Base-by-base conservation (phyloP, 2,329 filamentous ascomycete species). In the Botrytis medusae region DNA sequence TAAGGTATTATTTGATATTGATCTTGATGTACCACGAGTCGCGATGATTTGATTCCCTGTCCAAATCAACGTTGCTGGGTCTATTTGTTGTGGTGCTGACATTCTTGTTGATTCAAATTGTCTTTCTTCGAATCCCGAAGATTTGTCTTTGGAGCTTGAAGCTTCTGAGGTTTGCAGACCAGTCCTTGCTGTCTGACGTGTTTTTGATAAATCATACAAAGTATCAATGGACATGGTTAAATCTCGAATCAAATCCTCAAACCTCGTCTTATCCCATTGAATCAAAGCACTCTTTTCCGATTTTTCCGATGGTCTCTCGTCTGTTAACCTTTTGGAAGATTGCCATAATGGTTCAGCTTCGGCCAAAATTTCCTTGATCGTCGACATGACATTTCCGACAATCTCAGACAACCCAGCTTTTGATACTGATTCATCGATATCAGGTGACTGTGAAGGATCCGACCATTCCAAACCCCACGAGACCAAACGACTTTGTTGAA, bases 401-500 rank as follows among this genome's bases (percentile, higher is more conserved):
- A 93, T 88, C 80, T 94, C 92, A 74, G 91, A 92, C 72, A 95
- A 83, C 34, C 92, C 93, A 70, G 91, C 91, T 80, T 92, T 90
- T 78, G 92, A 92, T 14, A 91, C 84, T 22, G 88, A 89, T 79
- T 90, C 89, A 78, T 91, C 89, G 75, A 95, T 94, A 81, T 93
- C 89, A 78, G 89, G 88, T 74, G 90, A 86, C 79, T 91, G 87
- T 25, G 84, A 83, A 61, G 91, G 89, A 80, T 94, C 92, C 72
- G 90, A 92, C 93, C 93, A 95, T 81, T 94, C 91, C 70, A 94
- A 84, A 0, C 92, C 93, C 93, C 93, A 95, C 74, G 90, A 91
- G 74, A 93, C 90, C 64, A 95, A 85, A 25, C 93, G 87, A 83
- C 94, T 92, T 72, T 80, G 79, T 79, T 95, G 93, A 77, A 94